phyloP scores from a whole-genome alignment of 805 yeast genomes.

The Yarrowia hollandica region DNA sequence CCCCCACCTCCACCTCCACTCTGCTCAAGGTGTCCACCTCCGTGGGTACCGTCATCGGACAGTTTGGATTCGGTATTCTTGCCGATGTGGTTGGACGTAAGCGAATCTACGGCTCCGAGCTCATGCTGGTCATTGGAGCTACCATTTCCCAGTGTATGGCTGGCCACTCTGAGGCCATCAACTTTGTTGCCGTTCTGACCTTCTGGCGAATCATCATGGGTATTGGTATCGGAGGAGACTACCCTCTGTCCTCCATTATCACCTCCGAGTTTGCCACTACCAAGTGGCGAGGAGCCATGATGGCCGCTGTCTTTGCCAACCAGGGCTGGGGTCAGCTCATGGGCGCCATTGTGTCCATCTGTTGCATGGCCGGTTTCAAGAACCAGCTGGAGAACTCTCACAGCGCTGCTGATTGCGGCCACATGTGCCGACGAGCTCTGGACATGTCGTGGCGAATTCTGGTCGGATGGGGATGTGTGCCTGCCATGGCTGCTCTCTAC shows the following conservation, averaged over 20 bases:
- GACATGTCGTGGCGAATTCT: conserved; percentile 95
- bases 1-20: conserved; percentile 73
- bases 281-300: conserved; percentile 96
- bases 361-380: conserved; percentile 77
- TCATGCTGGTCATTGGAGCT: conserved; percentile 79
- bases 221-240: conserved; percentile 97
- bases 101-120: conserved; percentile 80
- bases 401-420: conserved; percentile 60
- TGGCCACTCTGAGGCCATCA: conserved; percentile 70
- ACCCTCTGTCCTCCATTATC: conserved; percentile 86
- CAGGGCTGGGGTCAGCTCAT: conserved; percentile 95
- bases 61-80: conserved; percentile 75
- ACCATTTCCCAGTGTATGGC: conserved; percentile 73
- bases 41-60: conserved; percentile 92
- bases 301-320: conserved; percentile 94
- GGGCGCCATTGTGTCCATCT: conserved; percentile 81
- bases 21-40: conserved; percentile 85
- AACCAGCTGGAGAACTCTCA: conserved; percentile 54
- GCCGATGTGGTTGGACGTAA: conserved; percentile 87
- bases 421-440: conserved; percentile 70
- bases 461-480: conserved; percentile 86
- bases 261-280: conserved; percentile 91
- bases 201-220: conserved; percentile 87
- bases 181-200: conserved; percentile 69
- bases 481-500: conserved; percentile 75